Evolutionary conservation across 2,329 filamentous ascomycete species (phyloP).

Genomic region (Truncatella angustata): DNA sequence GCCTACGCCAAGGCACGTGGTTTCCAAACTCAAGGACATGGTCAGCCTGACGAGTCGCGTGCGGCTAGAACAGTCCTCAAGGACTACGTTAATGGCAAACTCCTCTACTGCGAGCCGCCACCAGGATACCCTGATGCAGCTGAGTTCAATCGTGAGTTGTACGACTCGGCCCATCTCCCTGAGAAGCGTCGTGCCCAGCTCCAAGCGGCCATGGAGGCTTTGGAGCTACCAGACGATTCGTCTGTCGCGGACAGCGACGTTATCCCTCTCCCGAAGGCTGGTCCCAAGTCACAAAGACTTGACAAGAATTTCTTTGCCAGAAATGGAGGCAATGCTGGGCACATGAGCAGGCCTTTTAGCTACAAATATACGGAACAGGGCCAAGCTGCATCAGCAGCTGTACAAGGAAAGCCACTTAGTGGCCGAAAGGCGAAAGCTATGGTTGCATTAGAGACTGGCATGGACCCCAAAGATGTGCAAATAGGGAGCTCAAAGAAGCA

Average conservation of each 20-base stretch:
- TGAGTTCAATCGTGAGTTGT: slow-evolving; percentile 87
- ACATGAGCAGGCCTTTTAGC: slow-evolving; percentile 79
- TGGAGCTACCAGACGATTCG: slow-evolving; percentile 39
- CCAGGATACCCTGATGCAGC: slow-evolving; percentile 67
- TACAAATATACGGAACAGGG: slow-evolving; percentile 87
- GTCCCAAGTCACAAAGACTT: slow-evolving; percentile 71
- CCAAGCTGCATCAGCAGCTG: slow-evolving; percentile 35
- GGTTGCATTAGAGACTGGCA: slow-evolving; percentile 77
- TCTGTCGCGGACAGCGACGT: slow-evolving; percentile 44
- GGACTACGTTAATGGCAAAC: slow-evolving; percentile 95
- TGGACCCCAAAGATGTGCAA: slow-evolving; percentile 77
- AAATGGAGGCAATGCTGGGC: slow-evolving; percentile 52
- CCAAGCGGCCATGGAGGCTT: slow-evolving; percentile 44
- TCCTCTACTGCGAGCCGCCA: slow-evolving; percentile 88
- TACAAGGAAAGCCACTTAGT: slow-evolving; percentile 66
- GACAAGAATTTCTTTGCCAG: slow-evolving; percentile 84
- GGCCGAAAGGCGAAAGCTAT: slow-evolving; percentile 81
- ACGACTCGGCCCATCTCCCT: slow-evolving; percentile 79
- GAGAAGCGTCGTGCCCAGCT: slow-evolving; percentile 72
- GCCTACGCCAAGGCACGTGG: slow-evolving; percentile 88
- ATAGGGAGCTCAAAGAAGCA: slow-evolving; percentile 80
- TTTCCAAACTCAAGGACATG: slow-evolving; percentile 84
- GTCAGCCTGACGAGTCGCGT: slow-evolving; percentile 89
- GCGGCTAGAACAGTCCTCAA: slow-evolving; percentile 89
- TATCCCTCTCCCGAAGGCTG: slow-evolving; percentile 52